These are phyloP conservation scores for Apocynum venetum DNA, from an alignment of 257 asterid genomes.

Conservation along the genomic window DNA sequence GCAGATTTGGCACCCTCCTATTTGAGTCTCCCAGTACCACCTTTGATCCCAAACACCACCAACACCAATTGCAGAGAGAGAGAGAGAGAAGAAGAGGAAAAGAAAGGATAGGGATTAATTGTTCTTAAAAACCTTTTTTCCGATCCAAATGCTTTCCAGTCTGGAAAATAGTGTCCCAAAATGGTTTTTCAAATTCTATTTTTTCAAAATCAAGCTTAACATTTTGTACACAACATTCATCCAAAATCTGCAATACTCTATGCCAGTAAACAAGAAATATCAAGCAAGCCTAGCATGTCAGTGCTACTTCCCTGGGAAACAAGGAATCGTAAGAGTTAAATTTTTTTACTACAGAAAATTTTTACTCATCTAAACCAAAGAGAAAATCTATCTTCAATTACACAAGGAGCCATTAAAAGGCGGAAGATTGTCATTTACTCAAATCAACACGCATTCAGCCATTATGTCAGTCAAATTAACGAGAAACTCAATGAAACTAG, in stretches of 20 bases:
- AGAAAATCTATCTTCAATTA: not conserved
- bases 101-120: not conserved
- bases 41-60: not conserved
- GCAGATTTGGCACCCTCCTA: not conserved
- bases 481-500: constrained; percentile 31
- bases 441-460: not conserved
- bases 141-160: not conserved
- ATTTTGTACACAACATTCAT: not conserved
- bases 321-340: not conserved
- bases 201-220: not conserved
- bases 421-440: not conserved
- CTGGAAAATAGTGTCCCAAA: not conserved
- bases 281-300: not conserved
- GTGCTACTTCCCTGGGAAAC: not conserved
- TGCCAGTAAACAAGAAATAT: not conserved
- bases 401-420: not conserved
- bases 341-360: not conserved
- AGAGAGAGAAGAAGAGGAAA: not conserved
- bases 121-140: not conserved
- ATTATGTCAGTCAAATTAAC: constrained; percentile 12
- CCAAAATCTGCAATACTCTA: not conserved
- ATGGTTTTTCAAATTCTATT: not conserved
- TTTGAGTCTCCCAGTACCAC: not conserved
- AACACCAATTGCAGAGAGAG: not conserved
- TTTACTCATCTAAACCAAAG: not conserved